Conservation (phyloP, 306 rosid species). For the Prunus kanzakura region DNA sequence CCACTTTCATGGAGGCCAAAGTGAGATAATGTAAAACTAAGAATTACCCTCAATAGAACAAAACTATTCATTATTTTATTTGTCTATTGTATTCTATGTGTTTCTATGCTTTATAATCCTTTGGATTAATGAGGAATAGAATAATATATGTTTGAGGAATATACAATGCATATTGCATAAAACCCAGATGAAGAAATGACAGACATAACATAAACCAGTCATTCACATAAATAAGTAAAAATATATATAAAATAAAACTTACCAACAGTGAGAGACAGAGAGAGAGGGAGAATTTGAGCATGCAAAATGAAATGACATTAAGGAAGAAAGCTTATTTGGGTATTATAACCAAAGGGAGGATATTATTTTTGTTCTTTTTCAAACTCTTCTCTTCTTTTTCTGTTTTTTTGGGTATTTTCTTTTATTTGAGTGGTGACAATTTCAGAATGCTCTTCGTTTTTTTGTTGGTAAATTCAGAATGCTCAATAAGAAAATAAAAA, state of each 20-base stretch:
- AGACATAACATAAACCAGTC: constrained; percentile 21
- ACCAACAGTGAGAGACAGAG: constrained; percentile 17
- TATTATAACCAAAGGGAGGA: constrained; percentile 19
- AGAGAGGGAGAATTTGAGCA: constrained; percentile 27
- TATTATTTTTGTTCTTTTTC: background rate
- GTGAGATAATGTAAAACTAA: background rate
- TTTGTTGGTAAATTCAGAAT: background rate
- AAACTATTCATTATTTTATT: background rate
- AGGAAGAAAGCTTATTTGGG: constrained; percentile 34
- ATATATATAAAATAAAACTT: constrained; percentile 1
- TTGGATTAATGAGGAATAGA: background rate
- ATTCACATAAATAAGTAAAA: background rate
- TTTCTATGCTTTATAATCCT: constrained; percentile 1
- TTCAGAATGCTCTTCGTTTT: constrained; percentile 7
- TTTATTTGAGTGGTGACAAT: constrained; percentile 23
- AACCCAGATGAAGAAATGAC: constrained; percentile 49
- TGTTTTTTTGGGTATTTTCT: constrained; percentile 1
- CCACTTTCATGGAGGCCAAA: background rate
- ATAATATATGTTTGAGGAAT: constrained; percentile 6
- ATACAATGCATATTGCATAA: constrained; percentile 32
- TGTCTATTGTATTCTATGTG: background rate
- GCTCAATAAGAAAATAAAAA: constrained; percentile 14
- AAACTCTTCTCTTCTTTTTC: background rate
- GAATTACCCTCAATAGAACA: background rate
- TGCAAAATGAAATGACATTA: constrained; percentile 41